Evolutionary conservation across 202 grass and related monocot genomes (phyloP).

Genomic region (Carex arenaria): DNA sequence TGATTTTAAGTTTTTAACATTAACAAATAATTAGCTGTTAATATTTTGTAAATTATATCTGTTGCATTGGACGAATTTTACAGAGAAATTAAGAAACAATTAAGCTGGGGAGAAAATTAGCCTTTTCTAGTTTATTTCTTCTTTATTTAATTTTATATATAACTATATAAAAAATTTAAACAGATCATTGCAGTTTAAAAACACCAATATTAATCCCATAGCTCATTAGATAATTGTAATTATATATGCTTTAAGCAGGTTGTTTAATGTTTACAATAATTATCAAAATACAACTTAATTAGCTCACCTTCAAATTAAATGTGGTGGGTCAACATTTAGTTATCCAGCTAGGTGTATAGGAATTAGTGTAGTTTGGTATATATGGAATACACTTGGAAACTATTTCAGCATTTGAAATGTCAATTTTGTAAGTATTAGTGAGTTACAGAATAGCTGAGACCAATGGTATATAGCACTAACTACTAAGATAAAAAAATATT

Average conservation of each 20-base stretch:
- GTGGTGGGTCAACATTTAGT: background rate
- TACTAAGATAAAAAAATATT: background rate
- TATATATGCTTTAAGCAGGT: background rate
- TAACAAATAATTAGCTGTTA: background rate
- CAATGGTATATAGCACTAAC: background rate
- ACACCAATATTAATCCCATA: background rate
- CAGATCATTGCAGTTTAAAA: background rate
- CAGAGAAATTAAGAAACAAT: background rate
- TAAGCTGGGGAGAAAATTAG: background rate
- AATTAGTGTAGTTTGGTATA: background rate
- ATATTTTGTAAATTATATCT: background rate
- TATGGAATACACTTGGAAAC: background rate
- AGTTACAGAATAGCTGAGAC: background rate
- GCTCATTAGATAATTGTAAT: background rate
- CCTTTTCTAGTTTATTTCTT: background rate
- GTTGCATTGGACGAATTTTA: too few relatives aligned
- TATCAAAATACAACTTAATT: too few relatives aligned
- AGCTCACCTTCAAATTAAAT: background rate
- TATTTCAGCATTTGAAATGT: background rate
- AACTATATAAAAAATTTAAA: too few relatives aligned
- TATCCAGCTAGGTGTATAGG: background rate
- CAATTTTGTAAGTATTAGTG: background rate
- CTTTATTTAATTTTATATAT: background rate
- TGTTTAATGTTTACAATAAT: background rate
- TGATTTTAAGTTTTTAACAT: too few relatives aligned